A percentile compares a stretch with the other conserved stretches of the same genome.
Conservation (phyloP, 140 eudicot genomes). For the Erigeron philadelphicus region DNA sequence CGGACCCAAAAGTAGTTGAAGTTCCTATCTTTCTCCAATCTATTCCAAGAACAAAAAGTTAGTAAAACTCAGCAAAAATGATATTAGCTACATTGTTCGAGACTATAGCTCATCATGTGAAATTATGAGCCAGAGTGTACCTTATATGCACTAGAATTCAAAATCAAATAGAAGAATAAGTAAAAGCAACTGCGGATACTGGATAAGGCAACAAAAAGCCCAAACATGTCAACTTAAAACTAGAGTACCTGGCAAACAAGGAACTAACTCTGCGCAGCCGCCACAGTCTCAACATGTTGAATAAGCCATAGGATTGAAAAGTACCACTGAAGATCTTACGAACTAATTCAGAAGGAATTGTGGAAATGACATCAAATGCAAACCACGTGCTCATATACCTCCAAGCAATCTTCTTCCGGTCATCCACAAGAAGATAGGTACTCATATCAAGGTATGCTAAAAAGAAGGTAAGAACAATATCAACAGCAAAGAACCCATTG, state of each 20-base stretch:
- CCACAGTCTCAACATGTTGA: constrained; percentile 95
- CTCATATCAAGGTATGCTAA: constrained; percentile 73
- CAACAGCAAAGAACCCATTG: constrained; percentile 73
- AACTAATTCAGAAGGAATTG: constrained; percentile 73
- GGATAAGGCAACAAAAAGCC: background rate
- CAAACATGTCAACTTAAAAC: background rate
- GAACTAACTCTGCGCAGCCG: constrained; percentile 85
- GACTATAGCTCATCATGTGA: background rate
- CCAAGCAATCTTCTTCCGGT: constrained; percentile 70
- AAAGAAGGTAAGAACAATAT: constrained; percentile 80
- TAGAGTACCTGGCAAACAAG: constrained; percentile 61
- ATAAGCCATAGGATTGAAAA: constrained; percentile 62
- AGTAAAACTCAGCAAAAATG: background rate
- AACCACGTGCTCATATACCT: constrained; percentile 69
- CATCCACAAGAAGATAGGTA: constrained; percentile 74
- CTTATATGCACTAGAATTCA: background rate
- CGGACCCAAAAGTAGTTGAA: constrained; percentile 96
- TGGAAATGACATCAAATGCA: constrained; percentile 72
- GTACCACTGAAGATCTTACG: constrained; percentile 41
- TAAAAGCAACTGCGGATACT: background rate
- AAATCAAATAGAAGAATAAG: background rate
- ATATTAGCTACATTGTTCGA: constrained; percentile 3
- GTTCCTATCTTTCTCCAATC: constrained; percentile 93
- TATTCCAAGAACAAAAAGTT: constrained; percentile 29
- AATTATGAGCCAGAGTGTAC: background rate